Evolutionary conservation across 2,329 filamentous ascomycete genomes (phyloP), one percentile per base, ranked within the genome.

Genomic region (Phaeosphaeria sp.): DNA sequence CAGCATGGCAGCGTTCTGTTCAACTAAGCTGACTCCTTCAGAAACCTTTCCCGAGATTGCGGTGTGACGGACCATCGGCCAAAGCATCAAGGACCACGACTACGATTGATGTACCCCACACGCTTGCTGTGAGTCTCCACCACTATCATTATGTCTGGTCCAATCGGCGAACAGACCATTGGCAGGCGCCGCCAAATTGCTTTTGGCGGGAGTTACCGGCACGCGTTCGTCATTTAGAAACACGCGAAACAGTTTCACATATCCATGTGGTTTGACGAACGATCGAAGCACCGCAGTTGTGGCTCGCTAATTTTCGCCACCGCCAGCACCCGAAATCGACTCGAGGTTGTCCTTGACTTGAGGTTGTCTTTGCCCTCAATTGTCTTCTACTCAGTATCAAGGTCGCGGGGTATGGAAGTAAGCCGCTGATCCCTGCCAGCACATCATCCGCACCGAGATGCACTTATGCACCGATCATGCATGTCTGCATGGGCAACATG

Each of bases 351-450:
- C 25, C 15, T 39, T n/a, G 36, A 39, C 15, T 7, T 39, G 36
- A 39, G 13, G 7, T 39, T 39, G 36, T 39, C 7, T n/a, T 39
- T 6, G 17, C 17, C 36, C 15, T 17, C 15, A 39, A 39, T 17
- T 39, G 8, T 36, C 36, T n/a, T 39, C 36, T 39, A n/a, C 13
- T 17, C 36, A 17, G 30, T 36, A 36, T 36, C 11, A 36, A 6
- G 13, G 36, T 39, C 15, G 36, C 36, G 36, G 36, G 36, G 36
- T n/a, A n/a, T 39, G 15, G 15, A 39, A n/a, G 40, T 11, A 36
- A 7, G 47, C 24, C 39, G 54, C 36, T 56, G 49, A 56, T 56
- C 54, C 43, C 24, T 56, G 55, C 46, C 55, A 53, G 44, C 49
- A 40, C 55, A 57, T 49, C 49, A 30, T 30, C 45, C 21, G 44